Conservation (phyloP, 2,329 filamentous ascomycete species). For the Phaeophleospora eucalypticola region DNA sequence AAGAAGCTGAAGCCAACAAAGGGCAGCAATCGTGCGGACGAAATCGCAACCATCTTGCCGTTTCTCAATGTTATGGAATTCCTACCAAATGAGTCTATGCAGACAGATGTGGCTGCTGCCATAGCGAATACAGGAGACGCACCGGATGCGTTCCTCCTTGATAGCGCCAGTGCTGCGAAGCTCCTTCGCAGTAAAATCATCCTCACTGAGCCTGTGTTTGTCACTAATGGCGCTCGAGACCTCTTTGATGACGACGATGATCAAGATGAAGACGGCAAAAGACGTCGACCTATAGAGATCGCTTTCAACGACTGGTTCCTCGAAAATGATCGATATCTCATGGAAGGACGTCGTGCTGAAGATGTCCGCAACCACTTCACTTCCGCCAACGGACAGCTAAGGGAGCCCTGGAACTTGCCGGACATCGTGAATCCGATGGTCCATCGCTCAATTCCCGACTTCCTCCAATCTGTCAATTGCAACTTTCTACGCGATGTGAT, state of each 20-base stretch:
- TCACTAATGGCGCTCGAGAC: conserved; percentile 6
- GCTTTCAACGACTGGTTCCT: conserved; percentile 10
- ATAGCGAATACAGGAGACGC: not conserved
- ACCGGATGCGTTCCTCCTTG: conserved; percentile 6
- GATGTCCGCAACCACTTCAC: conserved; percentile 1
- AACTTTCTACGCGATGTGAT: conserved; percentile 14
- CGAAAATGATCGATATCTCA: not conserved
- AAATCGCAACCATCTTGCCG: not conserved
- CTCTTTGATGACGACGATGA: conserved; percentile 6
- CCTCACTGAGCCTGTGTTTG: conserved; percentile 12
- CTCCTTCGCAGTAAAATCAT: conserved; percentile 5
- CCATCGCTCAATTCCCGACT: conserved; percentile 7
- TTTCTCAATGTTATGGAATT: conserved; percentile 4
- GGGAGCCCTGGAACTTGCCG: conserved; percentile 16
- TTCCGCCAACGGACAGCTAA: not conserved
- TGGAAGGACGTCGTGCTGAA: not conserved
- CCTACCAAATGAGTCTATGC: too few species aligned
- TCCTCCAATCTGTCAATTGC: conserved; percentile 9
- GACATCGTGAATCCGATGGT: conserved; percentile 13
- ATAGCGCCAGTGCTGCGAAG: conserved; percentile 1
- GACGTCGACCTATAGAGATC: conserved; percentile 10
- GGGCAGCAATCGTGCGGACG: not conserved
- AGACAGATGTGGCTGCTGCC: not conserved
- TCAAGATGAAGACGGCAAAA: too few species aligned
- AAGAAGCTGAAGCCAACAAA: not conserved